Base-by-base conservation (phyloP, 805 yeast species). In the Ogataea salicorniae region DNA sequence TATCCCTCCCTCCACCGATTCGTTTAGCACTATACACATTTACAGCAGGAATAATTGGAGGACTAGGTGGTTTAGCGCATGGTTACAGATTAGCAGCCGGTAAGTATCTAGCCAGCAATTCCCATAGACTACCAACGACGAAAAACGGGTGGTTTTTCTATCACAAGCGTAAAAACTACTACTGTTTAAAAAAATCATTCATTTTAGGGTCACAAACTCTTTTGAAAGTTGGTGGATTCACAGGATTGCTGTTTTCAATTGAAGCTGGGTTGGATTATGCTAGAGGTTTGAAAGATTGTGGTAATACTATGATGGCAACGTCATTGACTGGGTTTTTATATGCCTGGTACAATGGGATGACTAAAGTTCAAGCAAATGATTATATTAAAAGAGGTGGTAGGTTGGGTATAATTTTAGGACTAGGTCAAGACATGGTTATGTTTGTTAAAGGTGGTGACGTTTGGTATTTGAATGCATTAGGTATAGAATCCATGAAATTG, bases 101-200 rank as follows among this genome's bases (percentile, higher is more conserved):
- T 39, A 73, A 80, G 39, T 88, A 77, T 56, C 69, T 88, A 41
- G 89, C 91, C 2, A 87, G 86, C 55, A 88, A 88, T 58, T 84
- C 94, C 14, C 96, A 88, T 60, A 63, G 96, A 45, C 67, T 89
- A 48, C 96, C 96, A 7, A 73, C 65, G 20, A 80, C 84, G 0
- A 83, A 80, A 46, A 90, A 88, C 18, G 94, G 92, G 0, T 88
- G 96, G 96, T 88, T 84, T 60, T 84, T 83, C 61, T 88, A 88
- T 65, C 94, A 88, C 66, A 87, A 85, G 66, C 75, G 88, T 52
- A 88, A 87, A 68, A 84, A 86, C 64, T 85, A 86, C 63, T 85
- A 84, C 31, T 79, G 87, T 66, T 64, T 84, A 34, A 71, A 76
- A 48, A 70, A 71, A 26, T 87, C 87, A 1, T 66, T 79, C 52